Evolutionary conservation across 768 basidiomycete genomes (phyloP), one percentile per base, ranked within the genome.

Genomic region (Amanita phalloides): DNA sequence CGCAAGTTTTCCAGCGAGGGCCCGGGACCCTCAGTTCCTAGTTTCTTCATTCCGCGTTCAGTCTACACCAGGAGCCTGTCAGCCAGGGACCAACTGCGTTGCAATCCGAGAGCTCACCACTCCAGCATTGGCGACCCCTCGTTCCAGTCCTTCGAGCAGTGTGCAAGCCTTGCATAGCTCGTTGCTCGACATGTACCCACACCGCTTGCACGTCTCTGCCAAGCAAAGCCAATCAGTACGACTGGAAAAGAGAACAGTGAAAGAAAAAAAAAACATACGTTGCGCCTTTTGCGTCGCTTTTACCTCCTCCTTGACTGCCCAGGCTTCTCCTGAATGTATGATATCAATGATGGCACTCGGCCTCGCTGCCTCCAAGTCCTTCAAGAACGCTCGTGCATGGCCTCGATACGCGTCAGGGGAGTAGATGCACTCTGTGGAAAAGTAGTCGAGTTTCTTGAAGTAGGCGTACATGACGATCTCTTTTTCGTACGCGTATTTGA

Each of bases 401-500:
- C 96, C 96, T 6, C 96, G 86, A 64, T 99, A 99, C 4, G 96
- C 96, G 64, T 97, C 96, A 7, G 96, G 95, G 3, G 93, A 94
- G 66, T 99, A 99, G 58, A 98, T 97, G 65, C 96, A 99, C 64
- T 99, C 96, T 6, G 95, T 99, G 2, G 94, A 97, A 68, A 96
- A 97, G 66, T 99, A 99, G 62, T 97, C 94, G 20, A 99, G 75
- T 67, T 97, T 96, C 73, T 95, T 97, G 75, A 97, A 97, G 68
- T 99, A 97, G 7, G 95, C 95, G 65, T 98, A 91, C 96, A 99
- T 98, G 56, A 99, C 96, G 30, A 99, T 98, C 70, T 99, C 96
- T 69, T 99, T 99, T 71, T 99, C 96, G 60, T 98, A 98, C 0
- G 92, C 86, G 62, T 98, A 99, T 64, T 97, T 98, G 77, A 99